These are phyloP conservation scores for Hibiscus tridactylites DNA, from an alignment of 345 rosid genomes.

Conservation along the genomic window DNA sequence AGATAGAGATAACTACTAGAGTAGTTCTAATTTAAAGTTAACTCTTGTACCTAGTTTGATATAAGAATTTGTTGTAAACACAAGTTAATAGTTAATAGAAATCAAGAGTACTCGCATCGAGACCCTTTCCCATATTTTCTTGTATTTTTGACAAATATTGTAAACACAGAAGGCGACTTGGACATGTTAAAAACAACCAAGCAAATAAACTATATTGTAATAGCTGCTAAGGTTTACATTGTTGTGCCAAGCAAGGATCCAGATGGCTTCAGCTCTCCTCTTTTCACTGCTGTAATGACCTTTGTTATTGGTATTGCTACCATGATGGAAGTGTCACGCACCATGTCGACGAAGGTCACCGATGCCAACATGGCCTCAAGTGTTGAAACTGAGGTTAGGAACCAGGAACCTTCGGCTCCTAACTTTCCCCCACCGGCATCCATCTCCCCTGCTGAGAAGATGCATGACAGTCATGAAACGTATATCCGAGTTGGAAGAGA, in stretches of 20 bases:
- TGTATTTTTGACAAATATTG: background rate
- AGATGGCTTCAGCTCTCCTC: constrained; percentile 42
- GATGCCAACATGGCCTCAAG: constrained; percentile 57
- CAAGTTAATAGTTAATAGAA: too few relatives aligned
- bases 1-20: too few relatives aligned
- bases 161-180: background rate
- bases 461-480: constrained; percentile 45
- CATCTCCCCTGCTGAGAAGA: constrained; percentile 43
- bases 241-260: constrained; percentile 24
- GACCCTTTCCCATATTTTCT: too few relatives aligned
- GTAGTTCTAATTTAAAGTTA: too few relatives aligned
- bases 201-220: background rate
- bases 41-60: too few relatives aligned
- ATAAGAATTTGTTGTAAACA: too few relatives aligned
- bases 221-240: constrained; percentile 1
- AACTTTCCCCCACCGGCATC: constrained; percentile 22
- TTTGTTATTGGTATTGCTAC: constrained; percentile 76
- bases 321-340: constrained; percentile 64
- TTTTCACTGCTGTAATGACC: constrained; percentile 74
- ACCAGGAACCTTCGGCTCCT: constrained; percentile 18
- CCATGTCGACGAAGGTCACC: constrained; percentile 59
- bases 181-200: background rate
- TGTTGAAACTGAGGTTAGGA: constrained; percentile 25
- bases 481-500: constrained; percentile 78
- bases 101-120: too few relatives aligned